phyloP scores from a whole-genome alignment of 495 filamentous ascomycete species.

The Aspergillus kassunensis region DNA sequence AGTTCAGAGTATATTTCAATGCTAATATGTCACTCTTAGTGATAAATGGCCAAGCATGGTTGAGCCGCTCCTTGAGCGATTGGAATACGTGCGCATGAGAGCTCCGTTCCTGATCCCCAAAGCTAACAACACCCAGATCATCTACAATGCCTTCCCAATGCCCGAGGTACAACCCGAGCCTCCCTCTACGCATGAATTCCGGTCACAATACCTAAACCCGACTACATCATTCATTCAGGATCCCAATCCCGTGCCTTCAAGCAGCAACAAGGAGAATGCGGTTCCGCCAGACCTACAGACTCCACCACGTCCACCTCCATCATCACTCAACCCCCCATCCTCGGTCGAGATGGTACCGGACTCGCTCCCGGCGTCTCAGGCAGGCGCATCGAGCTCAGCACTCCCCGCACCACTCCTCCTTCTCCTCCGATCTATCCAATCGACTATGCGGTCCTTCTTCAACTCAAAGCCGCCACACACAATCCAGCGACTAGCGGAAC shows the following conservation, averaged over 20 bases:
- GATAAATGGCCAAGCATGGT: slow-evolving; percentile 53
- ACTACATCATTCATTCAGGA: slow-evolving; percentile 32
- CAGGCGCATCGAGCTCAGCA: slow-evolving; percentile 31
- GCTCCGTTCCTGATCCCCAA: background rate
- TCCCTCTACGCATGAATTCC: slow-evolving; percentile 12
- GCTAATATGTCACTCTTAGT: slow-evolving; percentile 36
- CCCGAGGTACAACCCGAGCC: slow-evolving; percentile 35
- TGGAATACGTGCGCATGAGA: slow-evolving; percentile 46
- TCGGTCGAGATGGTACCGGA: slow-evolving; percentile 45
- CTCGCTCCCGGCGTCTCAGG: slow-evolving; percentile 40
- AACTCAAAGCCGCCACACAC: slow-evolving; percentile 79
- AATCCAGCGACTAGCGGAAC: slow-evolving; percentile 86
- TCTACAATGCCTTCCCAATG: slow-evolving; percentile 50
- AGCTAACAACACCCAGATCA: slow-evolving; percentile 38
- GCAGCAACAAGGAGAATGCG: slow-evolving; percentile 54
- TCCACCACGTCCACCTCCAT: slow-evolving; percentile 30
- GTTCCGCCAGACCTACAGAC: slow-evolving; percentile 33
- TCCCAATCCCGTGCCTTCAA: slow-evolving; percentile 29
- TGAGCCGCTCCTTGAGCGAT: slow-evolving; percentile 45
- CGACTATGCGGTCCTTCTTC: slow-evolving; percentile 66
- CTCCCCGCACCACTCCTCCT: slow-evolving; percentile 62
- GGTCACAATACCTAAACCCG: slow-evolving; percentile 25
- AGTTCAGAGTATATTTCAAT: slow-evolving; percentile 1
- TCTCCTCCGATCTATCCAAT: slow-evolving; percentile 62
- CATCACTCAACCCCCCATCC: slow-evolving; percentile 28